Conservation (phyloP, 2,329 filamentous ascomycete species). For the Didymella arachidicola region DNA sequence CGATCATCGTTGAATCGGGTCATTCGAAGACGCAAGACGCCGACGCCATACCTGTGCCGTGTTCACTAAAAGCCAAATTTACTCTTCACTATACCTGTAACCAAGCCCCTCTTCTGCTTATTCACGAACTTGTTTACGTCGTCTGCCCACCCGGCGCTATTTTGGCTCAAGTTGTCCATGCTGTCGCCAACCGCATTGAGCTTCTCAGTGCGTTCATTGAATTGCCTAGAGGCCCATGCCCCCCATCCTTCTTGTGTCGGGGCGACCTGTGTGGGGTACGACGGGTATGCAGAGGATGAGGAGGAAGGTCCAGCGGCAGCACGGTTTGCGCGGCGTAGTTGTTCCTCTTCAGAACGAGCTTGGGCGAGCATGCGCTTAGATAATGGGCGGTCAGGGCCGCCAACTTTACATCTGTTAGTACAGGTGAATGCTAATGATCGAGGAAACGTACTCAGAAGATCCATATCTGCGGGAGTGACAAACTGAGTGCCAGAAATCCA, state of each 20-base stretch:
- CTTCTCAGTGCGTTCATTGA: slow-evolving; percentile 91
- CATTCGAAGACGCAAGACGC: neutral
- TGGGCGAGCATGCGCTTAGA: slow-evolving; percentile 89
- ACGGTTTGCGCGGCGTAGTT: slow-evolving; percentile 52
- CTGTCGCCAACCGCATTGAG: slow-evolving; percentile 82
- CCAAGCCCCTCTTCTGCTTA: slow-evolving; percentile 85
- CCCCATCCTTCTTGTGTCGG: slow-evolving; percentile 63
- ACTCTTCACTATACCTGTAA: slow-evolving; percentile 66
- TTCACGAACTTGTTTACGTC: slow-evolving; percentile 87
- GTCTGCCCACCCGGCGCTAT: slow-evolving; percentile 82
- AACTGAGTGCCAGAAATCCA: slow-evolving; percentile 97
- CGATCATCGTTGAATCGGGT: neutral
- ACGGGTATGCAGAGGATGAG: slow-evolving; percentile 40
- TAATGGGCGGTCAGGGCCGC: slow-evolving; percentile 84
- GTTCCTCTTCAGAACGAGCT: slow-evolving; percentile 74
- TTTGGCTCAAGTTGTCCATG: slow-evolving; percentile 82
- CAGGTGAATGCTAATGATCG: neutral
- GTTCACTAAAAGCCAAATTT: slow-evolving; percentile 44
- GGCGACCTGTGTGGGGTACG: slow-evolving; percentile 27
- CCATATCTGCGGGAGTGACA: slow-evolving; percentile 84
- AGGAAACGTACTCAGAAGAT: slow-evolving; percentile 69
- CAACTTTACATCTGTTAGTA: slow-evolving; percentile 59
- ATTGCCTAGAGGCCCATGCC: slow-evolving; percentile 83
- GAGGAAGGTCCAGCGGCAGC: slow-evolving; percentile 43
- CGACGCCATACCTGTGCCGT: slow-evolving; percentile 1